These are phyloP conservation scores for Linnemannia schmuckeri DNA, from an alignment of 192 early-diverging fungal genomes.

Conservation along the genomic window DNA sequence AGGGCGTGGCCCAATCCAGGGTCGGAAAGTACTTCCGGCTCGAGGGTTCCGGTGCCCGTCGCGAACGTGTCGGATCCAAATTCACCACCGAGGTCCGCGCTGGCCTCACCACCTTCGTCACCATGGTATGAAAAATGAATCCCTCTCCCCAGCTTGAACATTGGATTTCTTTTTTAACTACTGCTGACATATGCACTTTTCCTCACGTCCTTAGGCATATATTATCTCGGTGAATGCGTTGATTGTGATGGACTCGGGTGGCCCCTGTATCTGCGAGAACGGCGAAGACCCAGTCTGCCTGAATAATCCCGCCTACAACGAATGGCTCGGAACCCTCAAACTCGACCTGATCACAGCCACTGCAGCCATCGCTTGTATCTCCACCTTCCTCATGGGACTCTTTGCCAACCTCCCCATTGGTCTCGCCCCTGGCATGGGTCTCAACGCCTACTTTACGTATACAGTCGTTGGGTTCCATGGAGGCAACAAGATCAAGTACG, in stretches of 20 bases:
- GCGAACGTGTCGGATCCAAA: slow-evolving; percentile 68
- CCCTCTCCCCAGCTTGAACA: neutral
- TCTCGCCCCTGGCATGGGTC: slow-evolving; percentile 86
- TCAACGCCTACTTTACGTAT: slow-evolving; percentile 87
- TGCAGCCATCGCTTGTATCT: slow-evolving; percentile 72
- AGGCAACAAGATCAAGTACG: slow-evolving; percentile 75
- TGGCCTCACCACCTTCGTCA: slow-evolving; percentile 69
- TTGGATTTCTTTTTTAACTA: neutral
- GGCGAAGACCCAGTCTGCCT: slow-evolving; percentile 66
- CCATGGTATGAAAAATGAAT: slow-evolving; percentile 59
- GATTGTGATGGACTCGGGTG: slow-evolving; percentile 81
- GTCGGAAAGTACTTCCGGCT: slow-evolving; percentile 76
- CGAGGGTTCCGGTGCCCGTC: slow-evolving; percentile 71
- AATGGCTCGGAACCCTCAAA: slow-evolving; percentile 72
- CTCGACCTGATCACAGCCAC: slow-evolving; percentile 83
- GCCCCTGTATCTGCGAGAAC: slow-evolving; percentile 73
- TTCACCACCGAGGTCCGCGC: slow-evolving; percentile 74
- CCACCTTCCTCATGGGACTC: slow-evolving; percentile 72
- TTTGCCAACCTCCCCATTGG: slow-evolving; percentile 83
- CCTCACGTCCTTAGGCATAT: slow-evolving; percentile 51
- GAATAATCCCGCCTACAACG: slow-evolving; percentile 65
- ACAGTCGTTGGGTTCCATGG: slow-evolving; percentile 86
- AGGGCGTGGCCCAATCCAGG: slow-evolving; percentile 64
- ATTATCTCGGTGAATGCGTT: slow-evolving; percentile 79
- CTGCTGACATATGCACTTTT: no score